Conservation (phyloP, 2,329 filamentous ascomycete genomes). For the Gaeumannomyces tritici region DNA sequence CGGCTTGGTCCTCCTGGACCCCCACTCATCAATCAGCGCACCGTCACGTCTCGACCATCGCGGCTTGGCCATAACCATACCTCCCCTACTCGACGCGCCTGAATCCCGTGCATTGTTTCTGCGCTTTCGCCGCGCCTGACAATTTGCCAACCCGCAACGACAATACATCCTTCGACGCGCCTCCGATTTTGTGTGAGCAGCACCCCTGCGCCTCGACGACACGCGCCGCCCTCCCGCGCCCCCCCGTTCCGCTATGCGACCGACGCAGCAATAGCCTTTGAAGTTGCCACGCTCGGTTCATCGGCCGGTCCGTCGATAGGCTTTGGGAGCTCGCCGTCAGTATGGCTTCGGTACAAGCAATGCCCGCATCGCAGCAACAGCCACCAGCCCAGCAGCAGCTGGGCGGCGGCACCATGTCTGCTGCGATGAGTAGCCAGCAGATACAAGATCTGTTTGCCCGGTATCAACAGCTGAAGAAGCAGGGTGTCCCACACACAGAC, state of each 20-base stretch:
- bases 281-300: slow-evolving; percentile 2
- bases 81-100: slow-evolving; percentile 1
- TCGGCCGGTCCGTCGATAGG: neutral
- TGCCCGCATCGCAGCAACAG: slow-evolving; percentile 51
- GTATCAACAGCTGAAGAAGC: slow-evolving; percentile 80
- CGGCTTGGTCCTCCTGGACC: neutral
- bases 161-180: neutral
- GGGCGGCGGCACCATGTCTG: slow-evolving; percentile 47
- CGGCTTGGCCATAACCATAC: neutral
- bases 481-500: slow-evolving; percentile 70
- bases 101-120: neutral
- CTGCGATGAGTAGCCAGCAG: slow-evolving; percentile 65
- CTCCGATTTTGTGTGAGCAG: neutral
- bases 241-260: slow-evolving; percentile 1
- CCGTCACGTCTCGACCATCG: slow-evolving; percentile 1
- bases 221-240: neutral
- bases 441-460: slow-evolving; percentile 71
- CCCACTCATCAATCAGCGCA: slow-evolving; percentile 3
- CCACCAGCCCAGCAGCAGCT: neutral
- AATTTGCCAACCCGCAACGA: neutral
- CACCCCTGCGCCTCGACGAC: neutral
- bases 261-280: neutral
- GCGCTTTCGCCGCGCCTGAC: neutral
- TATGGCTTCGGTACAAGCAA: slow-evolving; percentile 76
- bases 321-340: slow-evolving; percentile 21